phyloP scores from a whole-genome alignment of 768 basidiomycete species.

The Pisolithus sp. region DNA sequence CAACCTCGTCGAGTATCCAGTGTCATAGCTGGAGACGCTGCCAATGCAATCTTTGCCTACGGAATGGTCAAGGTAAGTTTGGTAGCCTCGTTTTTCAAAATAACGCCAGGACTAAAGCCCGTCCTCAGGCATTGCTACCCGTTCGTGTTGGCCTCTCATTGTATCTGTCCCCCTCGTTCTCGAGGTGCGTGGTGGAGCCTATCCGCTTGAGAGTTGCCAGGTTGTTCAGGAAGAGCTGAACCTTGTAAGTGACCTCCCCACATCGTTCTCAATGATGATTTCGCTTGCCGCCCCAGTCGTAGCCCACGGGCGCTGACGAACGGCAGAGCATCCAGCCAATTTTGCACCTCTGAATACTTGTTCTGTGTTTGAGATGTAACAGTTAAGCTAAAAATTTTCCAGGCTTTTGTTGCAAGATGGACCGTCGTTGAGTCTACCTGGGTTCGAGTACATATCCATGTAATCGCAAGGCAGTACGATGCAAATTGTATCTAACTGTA shows the following conservation, averaged over 20 bases:
- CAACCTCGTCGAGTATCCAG: constrained; percentile 21
- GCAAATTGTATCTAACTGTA: too few species aligned
- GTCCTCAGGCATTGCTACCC: constrained; percentile 61
- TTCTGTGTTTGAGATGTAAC: background rate
- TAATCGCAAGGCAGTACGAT: too few species aligned
- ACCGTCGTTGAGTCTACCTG: background rate
- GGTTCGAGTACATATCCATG: too few species aligned
- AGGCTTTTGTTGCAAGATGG: background rate
- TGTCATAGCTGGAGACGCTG: constrained; percentile 65
- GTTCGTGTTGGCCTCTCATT: constrained; percentile 65
- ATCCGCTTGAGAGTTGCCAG: constrained; percentile 30
- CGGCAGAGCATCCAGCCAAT: constrained; percentile 64
- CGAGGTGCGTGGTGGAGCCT: constrained; percentile 60
- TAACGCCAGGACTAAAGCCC: background rate
- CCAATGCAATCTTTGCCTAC: constrained; percentile 81
- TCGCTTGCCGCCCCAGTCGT: constrained; percentile 74
- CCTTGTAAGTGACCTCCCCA: constrained; percentile 25
- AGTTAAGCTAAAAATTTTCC: constrained; percentile 6
- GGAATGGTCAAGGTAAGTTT: constrained; percentile 61
- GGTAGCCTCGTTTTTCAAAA: background rate
- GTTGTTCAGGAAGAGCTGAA: constrained; percentile 10
- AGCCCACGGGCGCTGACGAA: constrained; percentile 55
- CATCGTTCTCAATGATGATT: constrained; percentile 42
- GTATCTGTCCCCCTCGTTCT: constrained; percentile 69
- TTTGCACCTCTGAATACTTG: constrained; percentile 52